Conservation (phyloP, 306 rosid species). For the Sophora flavescens region DNA sequence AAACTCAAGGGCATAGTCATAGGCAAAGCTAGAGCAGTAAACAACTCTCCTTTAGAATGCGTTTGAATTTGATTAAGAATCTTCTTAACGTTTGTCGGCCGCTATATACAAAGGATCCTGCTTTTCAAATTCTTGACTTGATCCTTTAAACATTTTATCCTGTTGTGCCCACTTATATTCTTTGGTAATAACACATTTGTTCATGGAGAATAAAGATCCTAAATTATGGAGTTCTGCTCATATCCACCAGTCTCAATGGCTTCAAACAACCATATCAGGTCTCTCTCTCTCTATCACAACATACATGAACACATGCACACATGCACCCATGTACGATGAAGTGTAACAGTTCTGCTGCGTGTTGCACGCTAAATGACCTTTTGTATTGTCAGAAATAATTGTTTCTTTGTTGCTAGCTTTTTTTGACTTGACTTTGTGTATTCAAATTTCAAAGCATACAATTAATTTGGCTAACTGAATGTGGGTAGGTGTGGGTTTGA, state of each 20-base stretch:
- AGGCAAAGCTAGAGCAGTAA: neutral
- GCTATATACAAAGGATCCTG: neutral
- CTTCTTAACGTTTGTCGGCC: conserved; percentile 37
- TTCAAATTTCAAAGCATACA: conserved; percentile 17
- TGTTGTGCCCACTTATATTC: neutral
- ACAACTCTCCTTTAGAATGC: conserved; percentile 10
- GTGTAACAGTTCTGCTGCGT: conserved; percentile 27
- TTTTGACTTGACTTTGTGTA: conserved; percentile 29
- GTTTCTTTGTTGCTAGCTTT: neutral
- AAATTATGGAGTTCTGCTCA: conserved; percentile 44
- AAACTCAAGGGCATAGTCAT: conserved; percentile 1
- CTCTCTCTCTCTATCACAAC: neutral
- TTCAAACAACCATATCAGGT: conserved; percentile 63
- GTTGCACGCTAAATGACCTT: neutral
- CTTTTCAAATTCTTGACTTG: conserved; percentile 46
- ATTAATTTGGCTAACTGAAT: conserved; percentile 17
- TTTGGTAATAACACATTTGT: conserved; percentile 34
- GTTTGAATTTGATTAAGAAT: conserved; percentile 45
- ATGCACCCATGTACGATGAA: neutral
- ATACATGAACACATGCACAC: neutral
- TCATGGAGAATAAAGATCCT: conserved; percentile 49
- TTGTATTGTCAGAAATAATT: neutral
- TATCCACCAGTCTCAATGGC: conserved; percentile 51
- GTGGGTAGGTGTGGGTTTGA: too few species aligned
- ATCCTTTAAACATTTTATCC: conserved; percentile 6